Conservation (phyloP, 345 rosid genomes). For the Boechera retrofracta region DNA sequence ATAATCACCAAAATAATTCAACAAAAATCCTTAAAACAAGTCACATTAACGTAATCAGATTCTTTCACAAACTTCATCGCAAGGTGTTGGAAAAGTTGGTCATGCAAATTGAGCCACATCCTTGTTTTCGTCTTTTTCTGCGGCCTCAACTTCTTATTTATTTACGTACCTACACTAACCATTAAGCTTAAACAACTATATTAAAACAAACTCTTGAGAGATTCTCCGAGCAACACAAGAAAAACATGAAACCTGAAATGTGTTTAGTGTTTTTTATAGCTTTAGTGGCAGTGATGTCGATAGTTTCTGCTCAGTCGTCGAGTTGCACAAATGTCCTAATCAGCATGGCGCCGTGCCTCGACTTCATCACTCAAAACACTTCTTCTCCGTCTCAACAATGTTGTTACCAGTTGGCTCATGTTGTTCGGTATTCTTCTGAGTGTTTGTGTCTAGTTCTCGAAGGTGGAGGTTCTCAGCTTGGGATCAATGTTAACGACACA, state of each 20-base stretch:
- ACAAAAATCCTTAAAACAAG: no score
- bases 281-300: constrained; percentile 42
- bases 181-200: constrained; percentile 23
- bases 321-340: constrained; percentile 61
- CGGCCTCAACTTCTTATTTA: constrained; percentile 21
- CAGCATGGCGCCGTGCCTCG: constrained; percentile 76
- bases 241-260: constrained; percentile 29
- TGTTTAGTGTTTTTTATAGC: constrained; percentile 45
- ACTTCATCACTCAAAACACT: constrained; percentile 66
- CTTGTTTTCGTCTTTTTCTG: constrained; percentile 37
- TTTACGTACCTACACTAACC: constrained; percentile 25
- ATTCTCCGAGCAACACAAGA: constrained; percentile 23
- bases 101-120: constrained; percentile 43
- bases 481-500: constrained; percentile 65
- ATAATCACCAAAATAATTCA: no score
- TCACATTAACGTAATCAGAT: neutral
- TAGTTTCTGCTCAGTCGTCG: constrained; percentile 63
- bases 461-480: constrained; percentile 68
- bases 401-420: constrained; percentile 70
- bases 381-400: constrained; percentile 72
- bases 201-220: constrained; percentile 14
- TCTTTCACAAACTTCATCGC: constrained; percentile 1
- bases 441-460: constrained; percentile 77
- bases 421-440: constrained; percentile 67
- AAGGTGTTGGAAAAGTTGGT: constrained; percentile 47